Evolutionary conservation across 768 basidiomycete genomes (phyloP), one percentile per base, ranked within the genome.

Genomic region (Boletus barrowsii): DNA sequence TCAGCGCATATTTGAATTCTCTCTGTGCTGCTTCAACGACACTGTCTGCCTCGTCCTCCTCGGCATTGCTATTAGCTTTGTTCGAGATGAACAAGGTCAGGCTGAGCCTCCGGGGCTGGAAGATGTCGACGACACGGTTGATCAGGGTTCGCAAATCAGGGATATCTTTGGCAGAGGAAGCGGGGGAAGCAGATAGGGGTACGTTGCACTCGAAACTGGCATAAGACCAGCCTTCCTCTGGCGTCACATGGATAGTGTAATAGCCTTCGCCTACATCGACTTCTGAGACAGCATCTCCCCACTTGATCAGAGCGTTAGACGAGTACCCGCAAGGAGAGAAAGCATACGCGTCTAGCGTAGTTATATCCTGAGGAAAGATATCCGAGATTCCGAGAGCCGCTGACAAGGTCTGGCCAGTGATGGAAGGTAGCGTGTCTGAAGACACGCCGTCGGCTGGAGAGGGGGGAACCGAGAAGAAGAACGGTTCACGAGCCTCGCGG

Each of bases 121-220:
- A 99, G 70, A 99, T 97, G 61, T 78, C 75, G 30, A 98, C 90
- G 30, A 99, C 94, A 53, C 91, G 88, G 58, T 85, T 84, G 53
- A 98, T 81, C 53, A 98, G 83, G 17, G 86, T 84, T 62, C 82
- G 76, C 42, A 98, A 75, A 70, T 92, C 86, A 26, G 92, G 93
- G 40, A 90, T 80, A 52, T 69, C 62, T 24, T 66, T 69, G 47
- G 69, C 61, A 36, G 68, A 65, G 41, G 68, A 61, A 51, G 57
- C 50, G 10, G 62, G 61, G 45, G 68, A 56, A 41, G 71, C 58
- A 41, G 74, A 68, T 42, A 87, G 75, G 5, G 92, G 92, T n/a
- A 97, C 84, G 72, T 99, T 99, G 76, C 93, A 96, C 73, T 99
- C 97, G 76, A 99, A 98, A 64, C 90, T 93, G 59, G 97, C 97